A percentile compares a stretch with the other conserved stretches of the same genome.
These are phyloP conservation scores for Hanseniaspora sp. DNA, from an alignment of 1,139 yeast genomes.

Conservation along the genomic window DNA sequence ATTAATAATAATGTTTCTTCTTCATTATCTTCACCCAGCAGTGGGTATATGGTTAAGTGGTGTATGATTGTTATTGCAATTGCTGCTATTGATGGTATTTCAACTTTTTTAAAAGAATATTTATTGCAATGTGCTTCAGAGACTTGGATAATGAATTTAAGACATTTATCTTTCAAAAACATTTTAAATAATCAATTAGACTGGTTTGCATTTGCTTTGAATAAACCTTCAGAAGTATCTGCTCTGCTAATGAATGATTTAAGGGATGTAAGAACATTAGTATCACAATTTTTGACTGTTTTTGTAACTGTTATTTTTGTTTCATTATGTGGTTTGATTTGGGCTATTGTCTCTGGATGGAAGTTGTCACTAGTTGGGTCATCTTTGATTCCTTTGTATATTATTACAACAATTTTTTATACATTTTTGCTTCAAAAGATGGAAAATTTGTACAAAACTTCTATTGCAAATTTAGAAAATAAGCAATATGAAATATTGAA, in stretches of 20 bases:
- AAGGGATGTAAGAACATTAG: slow-evolving; percentile 57
- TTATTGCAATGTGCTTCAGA: slow-evolving; percentile 54
- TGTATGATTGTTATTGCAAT: slow-evolving; percentile 50
- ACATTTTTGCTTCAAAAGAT: slow-evolving; percentile 41
- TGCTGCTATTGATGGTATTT: slow-evolving; percentile 50
- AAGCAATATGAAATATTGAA: slow-evolving; percentile 47
- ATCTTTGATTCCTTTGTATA: slow-evolving; percentile 56
- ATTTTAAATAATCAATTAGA: slow-evolving; percentile 44
- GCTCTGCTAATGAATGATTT: slow-evolving; percentile 69
- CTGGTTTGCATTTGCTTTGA: slow-evolving; percentile 39
- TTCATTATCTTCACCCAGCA: background rate
- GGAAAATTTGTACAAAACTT: slow-evolving; percentile 53
- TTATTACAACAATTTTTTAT: slow-evolving; percentile 41
- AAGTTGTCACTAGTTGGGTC: slow-evolving; percentile 70
- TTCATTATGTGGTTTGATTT: slow-evolving; percentile 48
- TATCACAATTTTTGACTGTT: slow-evolving; percentile 51
- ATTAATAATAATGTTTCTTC: background rate
- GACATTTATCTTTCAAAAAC: slow-evolving; percentile 40
- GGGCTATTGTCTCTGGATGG: slow-evolving; percentile 85
- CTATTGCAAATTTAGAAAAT: slow-evolving; percentile 44
- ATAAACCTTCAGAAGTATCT: slow-evolving; percentile 47
- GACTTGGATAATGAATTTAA: slow-evolving; percentile 48
- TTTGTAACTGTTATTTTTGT: slow-evolving; percentile 44
- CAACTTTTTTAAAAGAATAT: slow-evolving; percentile 42
- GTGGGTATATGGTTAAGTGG: slow-evolving; percentile 45